A percentile compares a stretch with the other conserved stretches of the same genome.
Conservation (phyloP, 2,329 filamentous ascomycete genomes). For the Proliferodiscus dingleyae region DNA sequence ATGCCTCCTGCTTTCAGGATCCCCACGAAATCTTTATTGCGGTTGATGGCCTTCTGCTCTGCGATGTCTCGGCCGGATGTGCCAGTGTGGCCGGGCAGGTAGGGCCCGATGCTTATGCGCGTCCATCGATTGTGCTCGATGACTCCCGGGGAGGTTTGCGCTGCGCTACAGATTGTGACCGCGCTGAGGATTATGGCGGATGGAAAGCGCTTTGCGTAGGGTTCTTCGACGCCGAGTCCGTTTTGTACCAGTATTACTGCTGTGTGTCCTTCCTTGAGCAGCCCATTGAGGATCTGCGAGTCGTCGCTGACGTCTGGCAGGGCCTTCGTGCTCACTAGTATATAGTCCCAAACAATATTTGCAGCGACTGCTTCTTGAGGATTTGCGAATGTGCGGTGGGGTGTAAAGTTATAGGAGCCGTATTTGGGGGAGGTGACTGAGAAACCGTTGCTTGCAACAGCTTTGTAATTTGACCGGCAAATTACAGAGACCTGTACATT, state of each 20-base stretch:
- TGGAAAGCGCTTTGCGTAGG: constrained; percentile 60
- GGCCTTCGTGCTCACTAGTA: constrained; percentile 30
- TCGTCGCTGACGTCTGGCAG: constrained; percentile 30
- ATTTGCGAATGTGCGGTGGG: constrained; percentile 58
- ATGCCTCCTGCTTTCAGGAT: constrained; percentile 49
- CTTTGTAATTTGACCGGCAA: constrained; percentile 68
- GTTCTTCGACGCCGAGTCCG: constrained; percentile 37
- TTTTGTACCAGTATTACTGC: constrained; percentile 30
- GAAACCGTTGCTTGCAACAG: constrained; percentile 58
- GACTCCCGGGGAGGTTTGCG: constrained; percentile 57
- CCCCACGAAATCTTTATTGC: constrained; percentile 42
- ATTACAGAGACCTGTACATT: constrained; percentile 59
- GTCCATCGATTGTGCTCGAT: constrained; percentile 72
- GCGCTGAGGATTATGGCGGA: constrained; percentile 57
- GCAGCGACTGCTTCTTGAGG: constrained; percentile 38
- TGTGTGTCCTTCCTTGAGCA: constrained; percentile 24
- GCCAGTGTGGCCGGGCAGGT: constrained; percentile 44
- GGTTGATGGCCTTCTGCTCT: constrained; percentile 13
- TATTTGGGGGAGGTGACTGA: constrained; percentile 60
- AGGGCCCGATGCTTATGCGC: constrained; percentile 64
- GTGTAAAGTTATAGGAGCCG: constrained; percentile 60
- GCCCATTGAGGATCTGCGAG: constrained; percentile 23
- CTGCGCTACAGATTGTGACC: constrained; percentile 65
- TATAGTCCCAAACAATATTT: constrained; percentile 37
- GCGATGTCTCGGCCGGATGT: constrained; percentile 5